phyloP scores from a whole-genome alignment of 176 grass and related monocot species.

The Aechmea fasciata region DNA sequence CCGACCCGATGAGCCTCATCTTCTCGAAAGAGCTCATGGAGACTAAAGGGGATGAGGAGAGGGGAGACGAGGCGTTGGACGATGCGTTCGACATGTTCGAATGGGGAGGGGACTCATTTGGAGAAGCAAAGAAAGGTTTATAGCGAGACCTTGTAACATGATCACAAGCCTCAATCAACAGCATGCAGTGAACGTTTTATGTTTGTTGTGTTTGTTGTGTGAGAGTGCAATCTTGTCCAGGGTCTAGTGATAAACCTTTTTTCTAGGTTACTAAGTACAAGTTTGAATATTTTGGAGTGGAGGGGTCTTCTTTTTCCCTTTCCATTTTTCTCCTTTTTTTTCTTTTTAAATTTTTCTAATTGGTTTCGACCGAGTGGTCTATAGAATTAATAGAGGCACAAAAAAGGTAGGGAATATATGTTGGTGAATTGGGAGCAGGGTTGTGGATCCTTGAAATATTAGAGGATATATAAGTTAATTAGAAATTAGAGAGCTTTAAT shows the following conservation, averaged over 20 bases:
- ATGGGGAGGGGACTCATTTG: constrained; percentile 19
- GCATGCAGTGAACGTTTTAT: background rate
- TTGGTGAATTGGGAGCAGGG: constrained; percentile 11
- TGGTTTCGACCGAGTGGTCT: background rate
- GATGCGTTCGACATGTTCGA: constrained; percentile 57
- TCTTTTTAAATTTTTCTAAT: background rate
- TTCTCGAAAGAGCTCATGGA: constrained; percentile 18
- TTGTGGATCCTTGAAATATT: background rate
- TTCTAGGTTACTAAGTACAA: background rate
- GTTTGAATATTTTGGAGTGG: constrained; percentile 1
- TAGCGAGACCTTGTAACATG: constrained; percentile 2
- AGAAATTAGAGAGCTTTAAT: constrained; percentile 1
- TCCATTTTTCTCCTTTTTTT: background rate
- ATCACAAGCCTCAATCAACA: no score
- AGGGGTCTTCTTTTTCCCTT: background rate
- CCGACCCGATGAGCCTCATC: constrained; percentile 27
- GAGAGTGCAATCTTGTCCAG: constrained; percentile 6
- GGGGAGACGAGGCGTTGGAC: constrained; percentile 6
- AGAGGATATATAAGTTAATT: background rate
- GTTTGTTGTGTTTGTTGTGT: background rate
- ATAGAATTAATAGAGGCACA: background rate
- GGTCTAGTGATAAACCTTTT: constrained; percentile 8
- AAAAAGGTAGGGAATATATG: background rate
- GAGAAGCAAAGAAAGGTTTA: constrained; percentile 9
- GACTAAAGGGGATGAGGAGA: constrained; percentile 20